phyloP scores from a whole-genome alignment of 768 basidiomycete species.

The Sarcomyxa edulis region DNA sequence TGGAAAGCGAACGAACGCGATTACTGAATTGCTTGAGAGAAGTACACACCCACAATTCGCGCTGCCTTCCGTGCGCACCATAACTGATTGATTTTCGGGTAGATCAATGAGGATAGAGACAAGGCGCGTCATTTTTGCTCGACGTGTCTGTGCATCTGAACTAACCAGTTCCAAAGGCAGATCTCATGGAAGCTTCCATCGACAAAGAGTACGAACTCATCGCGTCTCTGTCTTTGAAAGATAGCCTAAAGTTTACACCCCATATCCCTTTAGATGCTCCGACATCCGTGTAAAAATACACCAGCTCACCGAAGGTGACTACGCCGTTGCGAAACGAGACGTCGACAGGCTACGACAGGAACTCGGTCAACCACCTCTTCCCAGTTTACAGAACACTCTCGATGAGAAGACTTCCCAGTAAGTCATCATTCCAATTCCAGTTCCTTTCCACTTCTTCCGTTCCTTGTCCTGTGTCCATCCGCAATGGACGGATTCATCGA shows the following conservation, averaged over 20 bases:
- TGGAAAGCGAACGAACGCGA: constrained; percentile 72
- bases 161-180: constrained; percentile 44
- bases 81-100: constrained; percentile 7
- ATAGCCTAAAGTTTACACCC: background rate
- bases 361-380: constrained; percentile 70
- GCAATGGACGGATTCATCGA: no score
- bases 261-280: constrained; percentile 40
- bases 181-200: constrained; percentile 62
- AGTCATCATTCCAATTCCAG: no score
- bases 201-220: constrained; percentile 57
- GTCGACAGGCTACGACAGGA: constrained; percentile 74
- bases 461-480: no score
- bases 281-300: constrained; percentile 67
- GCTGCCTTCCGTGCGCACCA: constrained; percentile 1
- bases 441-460: constrained; percentile 5
- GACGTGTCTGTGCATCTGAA: background rate
- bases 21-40: constrained; percentile 65
- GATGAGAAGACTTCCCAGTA: constrained; percentile 65
- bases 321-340: constrained; percentile 65
- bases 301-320: constrained; percentile 69
- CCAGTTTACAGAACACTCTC: constrained; percentile 64
- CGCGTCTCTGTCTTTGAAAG: constrained; percentile 2
- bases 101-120: constrained; percentile 83
- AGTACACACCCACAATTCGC: constrained; percentile 32
- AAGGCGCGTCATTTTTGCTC: constrained; percentile 34